Percentiles rank a stretch among this genome's conserved stretches.
phyloP scores from a whole-genome alignment of 1,284 basidiomycete genomes.

The Rhodotorula sp. region DNA sequence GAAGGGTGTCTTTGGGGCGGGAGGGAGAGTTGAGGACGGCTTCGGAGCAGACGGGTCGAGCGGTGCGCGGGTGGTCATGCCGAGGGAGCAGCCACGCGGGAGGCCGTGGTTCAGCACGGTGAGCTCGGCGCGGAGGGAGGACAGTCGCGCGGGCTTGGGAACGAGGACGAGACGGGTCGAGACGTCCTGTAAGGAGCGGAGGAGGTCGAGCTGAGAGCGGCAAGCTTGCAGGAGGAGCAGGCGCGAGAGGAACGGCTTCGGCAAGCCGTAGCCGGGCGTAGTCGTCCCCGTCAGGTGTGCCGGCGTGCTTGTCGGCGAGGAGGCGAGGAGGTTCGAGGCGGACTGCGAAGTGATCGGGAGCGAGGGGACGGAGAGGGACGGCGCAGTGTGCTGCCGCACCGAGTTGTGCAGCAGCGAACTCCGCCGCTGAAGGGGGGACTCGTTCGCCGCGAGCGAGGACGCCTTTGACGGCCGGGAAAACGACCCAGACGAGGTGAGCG shows the following conservation, averaged over 20 bases:
- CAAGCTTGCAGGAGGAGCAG: slow-evolving; percentile 87
- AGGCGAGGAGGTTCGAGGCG: slow-evolving; percentile 60
- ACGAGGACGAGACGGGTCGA: slow-evolving; percentile 88
- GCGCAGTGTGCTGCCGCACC: slow-evolving; percentile 20
- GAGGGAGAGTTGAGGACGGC: slow-evolving; percentile 6
- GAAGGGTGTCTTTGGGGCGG: slow-evolving; percentile 44
- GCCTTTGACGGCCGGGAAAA: neutral
- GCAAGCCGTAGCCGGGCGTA: slow-evolving; percentile 67
- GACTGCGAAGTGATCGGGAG: slow-evolving; percentile 56
- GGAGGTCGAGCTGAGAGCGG: slow-evolving; percentile 87
- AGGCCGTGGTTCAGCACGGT: slow-evolving; percentile 95
- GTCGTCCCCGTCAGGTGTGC: slow-evolving; percentile 16
- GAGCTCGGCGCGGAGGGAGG: slow-evolving; percentile 90
- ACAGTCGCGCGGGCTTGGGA: slow-evolving; percentile 90
- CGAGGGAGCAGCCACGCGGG: slow-evolving; percentile 57
- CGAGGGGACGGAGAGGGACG: slow-evolving; percentile 38
- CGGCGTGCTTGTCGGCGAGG: slow-evolving; percentile 28
- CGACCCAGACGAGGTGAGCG: slow-evolving; percentile 9
- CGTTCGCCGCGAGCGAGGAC: neutral
- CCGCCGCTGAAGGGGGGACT: slow-evolving; percentile 7
- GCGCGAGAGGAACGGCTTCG: slow-evolving; percentile 59
- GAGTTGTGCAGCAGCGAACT: slow-evolving; percentile 7
- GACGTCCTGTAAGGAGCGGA: slow-evolving; percentile 87
- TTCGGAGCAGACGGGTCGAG: slow-evolving; percentile 4
- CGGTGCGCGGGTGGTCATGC: slow-evolving; percentile 42